Percentiles rank a stretch among this genome's conserved stretches.
These are phyloP conservation scores for Penicillium sp. DNA, from an alignment of 2,329 filamentous ascomycete genomes.

Conservation along the genomic window DNA sequence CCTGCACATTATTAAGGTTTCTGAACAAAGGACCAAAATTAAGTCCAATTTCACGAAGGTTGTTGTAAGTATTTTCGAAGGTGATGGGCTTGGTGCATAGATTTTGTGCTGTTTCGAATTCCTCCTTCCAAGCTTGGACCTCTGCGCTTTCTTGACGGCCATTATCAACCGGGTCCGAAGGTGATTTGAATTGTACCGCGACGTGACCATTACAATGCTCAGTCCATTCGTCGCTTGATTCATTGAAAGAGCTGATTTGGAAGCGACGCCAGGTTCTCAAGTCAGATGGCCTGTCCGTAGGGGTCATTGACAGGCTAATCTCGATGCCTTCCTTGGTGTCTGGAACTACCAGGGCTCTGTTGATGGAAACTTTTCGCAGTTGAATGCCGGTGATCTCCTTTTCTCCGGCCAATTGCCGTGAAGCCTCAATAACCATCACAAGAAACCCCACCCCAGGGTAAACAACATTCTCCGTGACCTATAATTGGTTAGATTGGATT, in stretches of 20 bases:
- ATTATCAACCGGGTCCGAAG: constrained; percentile 4
- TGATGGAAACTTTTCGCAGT: constrained; percentile 27
- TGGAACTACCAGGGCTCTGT: constrained; percentile 30
- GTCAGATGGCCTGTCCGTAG: constrained; percentile 21
- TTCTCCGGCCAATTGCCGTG: constrained; percentile 21
- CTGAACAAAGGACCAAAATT: constrained; percentile 33
- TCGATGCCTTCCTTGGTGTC: constrained; percentile 34
- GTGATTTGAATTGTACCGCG: constrained; percentile 16
- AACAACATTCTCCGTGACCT: constrained; percentile 23
- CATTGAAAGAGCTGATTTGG: constrained; percentile 31
- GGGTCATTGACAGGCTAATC: constrained; percentile 25
- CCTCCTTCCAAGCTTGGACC: constrained; percentile 9
- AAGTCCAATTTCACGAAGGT: constrained; percentile 28
- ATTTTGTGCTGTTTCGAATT: constrained; percentile 11
- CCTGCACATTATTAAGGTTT: constrained; percentile 26
- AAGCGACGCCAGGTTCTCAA: constrained; percentile 30
- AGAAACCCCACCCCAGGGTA: constrained; percentile 31
- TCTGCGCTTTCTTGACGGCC: constrained; percentile 17
- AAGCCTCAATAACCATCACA: constrained; percentile 32
- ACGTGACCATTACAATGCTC: constrained; percentile 38
- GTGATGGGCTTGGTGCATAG: constrained; percentile 24
- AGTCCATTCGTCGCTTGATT: constrained; percentile 30
- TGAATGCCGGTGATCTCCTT: constrained; percentile 13
- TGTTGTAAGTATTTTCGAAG: constrained; percentile 25
- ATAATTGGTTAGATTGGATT: background rate